Percentiles rank a stretch among this genome's conserved stretches.
Evolutionary conservation across 2,329 filamentous ascomycete genomes (phyloP).

Genomic region (Aureobasidium sp.): DNA sequence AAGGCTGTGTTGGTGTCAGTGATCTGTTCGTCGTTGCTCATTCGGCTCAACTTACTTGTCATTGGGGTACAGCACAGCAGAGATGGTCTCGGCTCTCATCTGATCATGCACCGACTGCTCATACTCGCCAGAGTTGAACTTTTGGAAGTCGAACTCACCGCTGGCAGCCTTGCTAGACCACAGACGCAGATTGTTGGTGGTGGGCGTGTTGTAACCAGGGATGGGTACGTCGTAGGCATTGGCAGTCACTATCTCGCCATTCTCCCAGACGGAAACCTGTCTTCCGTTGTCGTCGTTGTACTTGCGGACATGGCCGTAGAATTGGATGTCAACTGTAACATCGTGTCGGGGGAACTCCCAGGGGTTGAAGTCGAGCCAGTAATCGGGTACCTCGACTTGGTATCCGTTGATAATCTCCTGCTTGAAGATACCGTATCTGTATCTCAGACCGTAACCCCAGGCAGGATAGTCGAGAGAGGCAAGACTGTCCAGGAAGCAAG

Average conservation of each 20-base stretch:
- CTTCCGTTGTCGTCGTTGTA: conserved; percentile 68
- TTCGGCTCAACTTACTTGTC: conserved; percentile 8
- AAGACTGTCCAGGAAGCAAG: conserved; percentile 93
- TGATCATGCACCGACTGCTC: conserved; percentile 97
- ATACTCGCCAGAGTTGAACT: conserved; percentile 97
- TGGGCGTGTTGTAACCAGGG: conserved; percentile 79
- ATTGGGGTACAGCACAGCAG: conserved; percentile 92
- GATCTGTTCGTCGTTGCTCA: too few species aligned
- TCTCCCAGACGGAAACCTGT: conserved; percentile 70
- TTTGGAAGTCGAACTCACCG: conserved; percentile 98
- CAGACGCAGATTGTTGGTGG: conserved; percentile 91
- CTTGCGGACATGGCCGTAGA: conserved; percentile 80
- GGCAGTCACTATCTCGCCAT: conserved; percentile 84
- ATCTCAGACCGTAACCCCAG: conserved; percentile 94
- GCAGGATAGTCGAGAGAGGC: conserved; percentile 91
- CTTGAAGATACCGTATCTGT: conserved; percentile 94
- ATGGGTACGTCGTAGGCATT: conserved; percentile 84
- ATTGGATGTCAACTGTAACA: conserved; percentile 92
- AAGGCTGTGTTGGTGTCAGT: conserved; percentile 59
- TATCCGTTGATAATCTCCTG: conserved; percentile 98
- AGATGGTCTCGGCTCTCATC: conserved; percentile 98
- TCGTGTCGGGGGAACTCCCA: conserved; percentile 98
- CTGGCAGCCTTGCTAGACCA: conserved; percentile 98
- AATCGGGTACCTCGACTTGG: conserved; percentile 95
- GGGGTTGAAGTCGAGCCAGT: conserved; percentile 98